Percentiles rank a stretch among this genome's conserved stretches.
These are phyloP conservation scores for Hibiscus tridactylites DNA, from an alignment of 345 rosid genomes.

Conservation along the genomic window DNA sequence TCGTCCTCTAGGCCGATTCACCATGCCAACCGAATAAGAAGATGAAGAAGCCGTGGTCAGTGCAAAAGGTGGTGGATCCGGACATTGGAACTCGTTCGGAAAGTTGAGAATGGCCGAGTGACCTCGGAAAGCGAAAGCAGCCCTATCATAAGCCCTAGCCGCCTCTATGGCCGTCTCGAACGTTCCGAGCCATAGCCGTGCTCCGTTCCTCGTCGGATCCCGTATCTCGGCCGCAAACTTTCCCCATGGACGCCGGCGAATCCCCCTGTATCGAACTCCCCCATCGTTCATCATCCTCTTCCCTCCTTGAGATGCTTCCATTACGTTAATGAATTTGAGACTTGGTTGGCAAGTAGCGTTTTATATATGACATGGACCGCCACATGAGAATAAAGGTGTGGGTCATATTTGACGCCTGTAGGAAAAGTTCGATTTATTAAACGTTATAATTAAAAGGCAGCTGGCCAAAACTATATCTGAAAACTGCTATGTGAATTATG, in stretches of 20 bases:
- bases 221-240: conserved; percentile 82
- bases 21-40: neutral
- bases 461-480: neutral
- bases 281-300: neutral
- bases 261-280: conserved; percentile 51
- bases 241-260: conserved; percentile 74
- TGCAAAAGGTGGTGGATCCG: neutral
- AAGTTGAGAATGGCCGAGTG: conserved; percentile 55
- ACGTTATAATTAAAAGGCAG: neutral
- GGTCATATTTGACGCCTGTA: conserved; percentile 24
- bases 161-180: conserved; percentile 53
- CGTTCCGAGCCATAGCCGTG: conserved; percentile 65
- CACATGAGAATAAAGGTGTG: neutral
- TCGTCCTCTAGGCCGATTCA: neutral
- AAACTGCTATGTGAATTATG: neutral
- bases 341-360: neutral
- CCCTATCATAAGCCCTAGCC: conserved; percentile 54
- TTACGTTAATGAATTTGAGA: neutral
- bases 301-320: conserved; percentile 8
- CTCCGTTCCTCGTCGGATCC: conserved; percentile 57
- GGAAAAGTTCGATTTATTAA: neutral
- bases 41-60: conserved; percentile 3
- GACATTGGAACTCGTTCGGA: conserved; percentile 43
- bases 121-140: conserved; percentile 52
- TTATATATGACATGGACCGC: neutral